Percentiles rank a stretch among this genome's conserved stretches.
These are phyloP conservation scores for Aristolochia contorta DNA, from an alignment of 164 flowering plant species.

Conservation along the genomic window DNA sequence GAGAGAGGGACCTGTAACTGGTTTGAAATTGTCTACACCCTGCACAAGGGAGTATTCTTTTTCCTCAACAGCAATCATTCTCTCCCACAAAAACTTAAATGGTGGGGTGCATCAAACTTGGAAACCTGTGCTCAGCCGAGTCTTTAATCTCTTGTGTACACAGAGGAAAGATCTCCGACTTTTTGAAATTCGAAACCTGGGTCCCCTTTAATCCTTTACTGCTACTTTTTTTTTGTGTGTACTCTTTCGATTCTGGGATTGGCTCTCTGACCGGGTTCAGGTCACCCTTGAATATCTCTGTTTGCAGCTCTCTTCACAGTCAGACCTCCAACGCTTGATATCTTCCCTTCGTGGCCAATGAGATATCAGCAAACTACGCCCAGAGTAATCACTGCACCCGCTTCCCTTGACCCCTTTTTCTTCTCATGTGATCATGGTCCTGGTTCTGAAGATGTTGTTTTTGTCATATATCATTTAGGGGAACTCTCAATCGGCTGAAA, in stretches of 20 bases:
- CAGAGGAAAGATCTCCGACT: constrained; percentile 24
- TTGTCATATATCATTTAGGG: constrained; percentile 21
- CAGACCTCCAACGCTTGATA: constrained; percentile 13
- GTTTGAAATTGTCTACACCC: constrained; percentile 34
- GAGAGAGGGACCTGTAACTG: constrained; percentile 17
- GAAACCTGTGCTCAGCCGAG: constrained; percentile 37
- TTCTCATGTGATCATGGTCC: neutral
- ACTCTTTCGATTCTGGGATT: constrained; percentile 34
- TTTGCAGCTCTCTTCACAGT: constrained; percentile 6
- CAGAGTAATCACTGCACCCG: neutral
- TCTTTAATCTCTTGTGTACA: constrained; percentile 29
- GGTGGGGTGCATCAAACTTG: constrained; percentile 51
- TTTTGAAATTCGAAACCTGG: constrained; percentile 10
- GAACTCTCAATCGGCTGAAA: constrained; percentile 61
- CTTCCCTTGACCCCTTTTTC: neutral
- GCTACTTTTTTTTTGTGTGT: constrained; percentile 20
- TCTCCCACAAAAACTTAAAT: constrained; percentile 35
- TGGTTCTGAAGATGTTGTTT: neutral
- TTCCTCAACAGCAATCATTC: constrained; percentile 58
- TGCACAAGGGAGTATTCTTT: constrained; percentile 28
- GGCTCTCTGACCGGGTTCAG: neutral
- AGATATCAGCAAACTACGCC: constrained; percentile 9
- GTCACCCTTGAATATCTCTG: neutral
- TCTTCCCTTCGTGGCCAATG: constrained; percentile 17
- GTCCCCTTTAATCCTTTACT: constrained; percentile 25